Base-by-base conservation (phyloP, 768 basidiomycete species). In the Phaffia tasmanica region DNA sequence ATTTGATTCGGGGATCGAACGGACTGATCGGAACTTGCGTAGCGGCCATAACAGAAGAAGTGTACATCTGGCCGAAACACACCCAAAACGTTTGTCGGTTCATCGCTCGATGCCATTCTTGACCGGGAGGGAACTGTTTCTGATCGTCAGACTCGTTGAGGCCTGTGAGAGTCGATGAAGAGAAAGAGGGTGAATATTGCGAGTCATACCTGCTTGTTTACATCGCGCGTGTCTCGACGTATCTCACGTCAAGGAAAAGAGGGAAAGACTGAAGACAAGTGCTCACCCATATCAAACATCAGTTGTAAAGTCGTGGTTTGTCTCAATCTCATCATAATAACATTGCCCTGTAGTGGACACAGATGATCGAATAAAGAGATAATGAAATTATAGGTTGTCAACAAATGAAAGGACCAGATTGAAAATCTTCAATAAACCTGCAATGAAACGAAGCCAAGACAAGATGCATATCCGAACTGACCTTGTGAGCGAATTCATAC, bases 41-140 rank as follows among this genome's bases (percentile, higher is more conserved):
- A n/a, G 61, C 66, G 18, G 49, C 49, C 16, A 67, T 25, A 3
- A 67, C 59, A 4, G 59, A 62, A 8, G 55, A 23, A 47, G 62
- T 60, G 25, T 48, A 56, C 18, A 67, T 47, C 14, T 54, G 59
- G 16, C 47, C 53, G 48, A 67, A 67, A 5, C 32, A 46, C 46
- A 67, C 57, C 66, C 66, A 67, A 55, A 60, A 67, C 47, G 66
- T 67, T 49, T 62, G 32, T 27, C 66, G 29, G 29, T 62, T 61
- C 47, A 67, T 61, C 30, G 62, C 66, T 14, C 66, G 47, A 54
- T 32, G 48, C 66, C 66, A 67, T 29, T 61, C 59, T 29, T 67
- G 55, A 3, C 47, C 66, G 16, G 49, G 50, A n/a, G 49, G 56
- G 64, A 59, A 51, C n/a, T 8, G 2, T 3, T 54, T 30, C 2